Evolutionary conservation across 2,329 filamentous ascomycete species (phyloP).

Genomic region (Coniella lustricola): DNA sequence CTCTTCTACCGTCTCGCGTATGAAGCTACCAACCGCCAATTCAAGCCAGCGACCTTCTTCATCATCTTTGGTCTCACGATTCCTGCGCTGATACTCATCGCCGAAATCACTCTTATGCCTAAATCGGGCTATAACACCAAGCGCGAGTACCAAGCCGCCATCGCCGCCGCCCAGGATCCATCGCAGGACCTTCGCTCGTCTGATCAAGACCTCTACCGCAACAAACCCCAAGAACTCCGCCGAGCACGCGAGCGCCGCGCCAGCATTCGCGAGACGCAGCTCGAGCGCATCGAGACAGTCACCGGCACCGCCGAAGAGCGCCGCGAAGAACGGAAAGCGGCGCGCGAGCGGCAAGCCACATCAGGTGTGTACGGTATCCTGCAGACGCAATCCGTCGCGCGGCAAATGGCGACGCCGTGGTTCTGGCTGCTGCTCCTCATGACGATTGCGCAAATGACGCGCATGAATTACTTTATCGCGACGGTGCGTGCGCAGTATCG

Average conservation of each 20-base stretch:
- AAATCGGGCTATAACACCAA: constrained; percentile 31
- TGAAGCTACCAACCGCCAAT: constrained; percentile 32
- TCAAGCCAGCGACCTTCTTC: constrained; percentile 34
- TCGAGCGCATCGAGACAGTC: constrained; percentile 56
- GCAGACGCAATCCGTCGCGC: constrained; percentile 54
- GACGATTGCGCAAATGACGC: constrained; percentile 51
- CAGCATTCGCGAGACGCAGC: constrained; percentile 46
- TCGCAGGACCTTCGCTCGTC: constrained; percentile 41
- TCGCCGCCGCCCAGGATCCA: constrained; percentile 30
- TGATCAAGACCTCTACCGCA: constrained; percentile 46
- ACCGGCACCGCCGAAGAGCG: constrained; percentile 50
- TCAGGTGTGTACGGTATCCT: constrained; percentile 67
- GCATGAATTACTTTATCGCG: constrained; percentile 66
- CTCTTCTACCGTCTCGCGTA: constrained; percentile 51
- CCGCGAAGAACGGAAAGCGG: constrained; percentile 48
- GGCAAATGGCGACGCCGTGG: constrained; percentile 63
- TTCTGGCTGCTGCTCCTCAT: constrained; percentile 65
- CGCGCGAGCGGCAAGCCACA: constrained; percentile 42
- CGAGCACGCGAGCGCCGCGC: constrained; percentile 37
- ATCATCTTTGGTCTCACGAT: constrained; percentile 29
- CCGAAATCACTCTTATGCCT: constrained; percentile 35
- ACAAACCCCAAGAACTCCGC: constrained; percentile 25
- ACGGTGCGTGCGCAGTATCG: constrained; percentile 64
- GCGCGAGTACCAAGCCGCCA: constrained; percentile 32
- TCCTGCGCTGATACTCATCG: constrained; percentile 28